A percentile compares a stretch with the other conserved stretches of the same genome.
These are phyloP conservation scores for Amylostereum chailletii DNA, from an alignment of 1,284 basidiomycete genomes.

Conservation along the genomic window DNA sequence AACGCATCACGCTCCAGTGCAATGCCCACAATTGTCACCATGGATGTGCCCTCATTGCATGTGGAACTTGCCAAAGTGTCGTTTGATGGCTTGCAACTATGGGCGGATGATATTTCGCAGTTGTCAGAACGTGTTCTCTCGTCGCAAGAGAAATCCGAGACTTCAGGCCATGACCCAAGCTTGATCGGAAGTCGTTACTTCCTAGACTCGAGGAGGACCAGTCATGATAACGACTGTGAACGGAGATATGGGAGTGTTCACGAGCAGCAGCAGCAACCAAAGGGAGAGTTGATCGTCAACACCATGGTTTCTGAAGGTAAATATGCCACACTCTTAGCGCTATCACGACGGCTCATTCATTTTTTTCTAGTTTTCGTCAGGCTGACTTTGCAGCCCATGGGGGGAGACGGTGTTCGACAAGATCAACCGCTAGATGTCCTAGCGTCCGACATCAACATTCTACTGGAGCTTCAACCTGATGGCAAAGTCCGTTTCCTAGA, in stretches of 20 bases:
- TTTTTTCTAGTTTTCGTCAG: slow-evolving; percentile 29
- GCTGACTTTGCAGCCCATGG: slow-evolving; percentile 31
- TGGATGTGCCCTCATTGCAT: slow-evolving; percentile 61
- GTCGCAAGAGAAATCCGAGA: slow-evolving; percentile 17
- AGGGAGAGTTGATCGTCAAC: slow-evolving; percentile 43
- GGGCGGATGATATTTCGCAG: slow-evolving; percentile 77
- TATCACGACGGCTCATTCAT: slow-evolving; percentile 1
- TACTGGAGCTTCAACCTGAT: slow-evolving; percentile 61
- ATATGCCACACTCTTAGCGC: slow-evolving; percentile 8
- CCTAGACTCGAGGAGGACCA: slow-evolving; percentile 43
- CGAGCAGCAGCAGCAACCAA: slow-evolving; percentile 18
- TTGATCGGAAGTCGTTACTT: slow-evolving; percentile 84
- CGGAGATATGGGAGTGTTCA: slow-evolving; percentile 11
- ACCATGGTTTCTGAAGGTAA: slow-evolving; percentile 50
- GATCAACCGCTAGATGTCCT: slow-evolving; percentile 46
- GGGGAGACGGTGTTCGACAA: slow-evolving; percentile 9
- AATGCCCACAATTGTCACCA: slow-evolving; percentile 26
- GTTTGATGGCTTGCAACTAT: slow-evolving; percentile 75
- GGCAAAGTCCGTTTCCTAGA: slow-evolving; percentile 45
- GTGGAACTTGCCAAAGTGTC: slow-evolving; percentile 52
- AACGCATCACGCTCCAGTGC: neutral
- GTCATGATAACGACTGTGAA: slow-evolving; percentile 27
- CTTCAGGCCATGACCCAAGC: slow-evolving; percentile 49
- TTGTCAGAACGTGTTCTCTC: slow-evolving; percentile 37
- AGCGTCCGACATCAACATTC: slow-evolving; percentile 55